Base-by-base conservation (phyloP, 768 basidiomycete genomes). In the Clitopilus passeckerianus region DNA sequence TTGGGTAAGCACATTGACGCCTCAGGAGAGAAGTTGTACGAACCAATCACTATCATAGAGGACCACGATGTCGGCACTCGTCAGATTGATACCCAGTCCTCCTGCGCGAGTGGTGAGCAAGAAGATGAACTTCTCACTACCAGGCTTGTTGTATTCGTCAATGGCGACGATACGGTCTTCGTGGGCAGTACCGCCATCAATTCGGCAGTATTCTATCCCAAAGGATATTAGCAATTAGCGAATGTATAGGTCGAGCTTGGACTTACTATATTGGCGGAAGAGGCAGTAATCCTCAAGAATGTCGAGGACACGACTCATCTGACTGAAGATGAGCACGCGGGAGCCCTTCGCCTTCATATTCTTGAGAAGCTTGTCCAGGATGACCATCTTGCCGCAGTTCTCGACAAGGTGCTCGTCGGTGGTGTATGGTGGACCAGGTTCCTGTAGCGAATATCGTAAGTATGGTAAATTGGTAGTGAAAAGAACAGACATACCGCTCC, bases 251-350 rank as follows among this genome's bases (percentile, higher is more conserved):
- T 35, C 43, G 56, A 34, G 50, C 3, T 12, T 7, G n/a, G 18
- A 77, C 93, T 56, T 67, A 97, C 96, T 87, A 74, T 90, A 95
- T 58, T 76, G 75, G 52, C 95, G 79, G 78, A 98, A 99, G 61
- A 96, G 77, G 72, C 95, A 98, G 72, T 95, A 98, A 69, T 98
- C 96, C 70, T 98, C 96, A 50, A 99, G 72, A 60, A 99, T 98
- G 72, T 99, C 97, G 54, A 98, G 80, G 59, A 98, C 91, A n/a
- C 97, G 89, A 74, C 93, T 95, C 97, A 99, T 98, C 73, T 98
- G 97, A 66, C 93, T 96, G 78, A 99, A 99, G 61, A 99, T 97
- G 64, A 98, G 84, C 2, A 95, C 91, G 7, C 96, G 85, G 2
- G 93, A 96, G n/a, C 94, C 95, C 70, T 95, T 95, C 22, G 75